Base-by-base conservation (phyloP, 208 protist genomes). In the Novymonas esmeraldas region DNA sequence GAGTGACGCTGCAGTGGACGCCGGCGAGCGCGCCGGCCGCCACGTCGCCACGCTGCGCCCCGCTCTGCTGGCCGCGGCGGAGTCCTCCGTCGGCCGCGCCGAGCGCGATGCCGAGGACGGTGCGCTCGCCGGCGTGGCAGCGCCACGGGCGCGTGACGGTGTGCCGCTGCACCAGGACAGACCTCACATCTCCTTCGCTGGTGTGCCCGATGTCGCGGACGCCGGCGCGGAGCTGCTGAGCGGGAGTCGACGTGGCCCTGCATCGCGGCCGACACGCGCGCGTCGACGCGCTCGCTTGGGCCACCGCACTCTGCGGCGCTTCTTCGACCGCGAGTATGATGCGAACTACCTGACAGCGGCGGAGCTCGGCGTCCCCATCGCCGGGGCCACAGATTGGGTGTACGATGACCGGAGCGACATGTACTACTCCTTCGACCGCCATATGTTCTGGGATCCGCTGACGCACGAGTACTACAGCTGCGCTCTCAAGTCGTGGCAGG, bases 381-480 rank as follows among this genome's bases (percentile, higher is more conserved):
- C 68, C 4, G 87, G 87, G 31, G 86, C 89, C 9, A 56, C 73
- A 14, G 86, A 95, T 63, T 95, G 89, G 89, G 72, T 95, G 13
- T 95, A 95, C 70, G 86, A 92, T 44, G 79, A 89, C 48, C 73
- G 66, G 34, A 93, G 82, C 69, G 89, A 95, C 64, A 83, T 93
- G 73, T 95, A 89, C 61, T 95, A 93, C 66, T 85, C 78, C 28
- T 93, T 92, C 51, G 54, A 77, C 13, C 58, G 80, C 1, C 77
- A 93, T 65, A 82, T 81, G 76, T 95, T 95, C 72, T 95, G 82
- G 80, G 89, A 95, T 46, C 89, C 89, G 16, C 64, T 90, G 33
- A 89, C 79, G 36, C 45, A 45, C 13, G 76, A 84, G 69, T 95
- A 95, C 70, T 95, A 85, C 69, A 89, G 83, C 62, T 78, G 82